Percentiles rank a stretch among this genome's conserved stretches.
phyloP scores from a whole-genome alignment of 2,329 filamentous ascomycete species.

The Epichloe gansuensis region DNA sequence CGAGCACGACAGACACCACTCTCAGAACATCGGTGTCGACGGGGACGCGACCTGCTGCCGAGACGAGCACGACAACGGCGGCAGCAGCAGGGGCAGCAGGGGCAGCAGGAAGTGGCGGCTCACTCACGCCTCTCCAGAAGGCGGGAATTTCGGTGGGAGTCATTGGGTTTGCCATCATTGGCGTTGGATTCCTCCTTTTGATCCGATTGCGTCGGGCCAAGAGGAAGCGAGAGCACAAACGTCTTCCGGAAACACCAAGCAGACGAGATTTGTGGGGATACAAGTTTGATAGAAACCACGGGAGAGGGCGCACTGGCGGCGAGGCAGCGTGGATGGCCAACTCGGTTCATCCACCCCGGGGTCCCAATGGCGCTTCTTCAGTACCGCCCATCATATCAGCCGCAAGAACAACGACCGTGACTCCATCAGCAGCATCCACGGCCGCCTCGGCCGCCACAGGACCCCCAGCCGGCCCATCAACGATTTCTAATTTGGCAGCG shows the following conservation, averaged over 20 bases:
- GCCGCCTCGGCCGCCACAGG: not conserved
- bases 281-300: constrained; percentile 15
- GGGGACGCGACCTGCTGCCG: constrained; percentile 3
- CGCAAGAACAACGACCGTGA: not conserved
- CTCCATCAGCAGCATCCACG: not conserved
- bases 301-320: constrained; percentile 5
- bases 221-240: constrained; percentile 17
- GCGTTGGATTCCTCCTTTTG: constrained; percentile 33
- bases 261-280: constrained; percentile 25
- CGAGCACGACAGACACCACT: not conserved
- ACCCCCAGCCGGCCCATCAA: constrained; percentile 3
- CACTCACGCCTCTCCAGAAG: constrained; percentile 32
- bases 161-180: constrained; percentile 34
- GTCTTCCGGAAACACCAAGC: constrained; percentile 1
- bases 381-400: not conserved
- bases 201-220: constrained; percentile 28
- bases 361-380: constrained; percentile 7
- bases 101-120: constrained; percentile 5
- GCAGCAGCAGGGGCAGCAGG: constrained; percentile 7
- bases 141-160: constrained; percentile 46
- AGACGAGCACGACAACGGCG: constrained; percentile 1
- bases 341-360: constrained; percentile 11
- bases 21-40: constrained; percentile 2
- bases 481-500: constrained; percentile 3
- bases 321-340: constrained; percentile 15